Evolutionary conservation across 176 grass and related monocot genomes (phyloP).

Genomic region (Oryza longistaminata): DNA sequence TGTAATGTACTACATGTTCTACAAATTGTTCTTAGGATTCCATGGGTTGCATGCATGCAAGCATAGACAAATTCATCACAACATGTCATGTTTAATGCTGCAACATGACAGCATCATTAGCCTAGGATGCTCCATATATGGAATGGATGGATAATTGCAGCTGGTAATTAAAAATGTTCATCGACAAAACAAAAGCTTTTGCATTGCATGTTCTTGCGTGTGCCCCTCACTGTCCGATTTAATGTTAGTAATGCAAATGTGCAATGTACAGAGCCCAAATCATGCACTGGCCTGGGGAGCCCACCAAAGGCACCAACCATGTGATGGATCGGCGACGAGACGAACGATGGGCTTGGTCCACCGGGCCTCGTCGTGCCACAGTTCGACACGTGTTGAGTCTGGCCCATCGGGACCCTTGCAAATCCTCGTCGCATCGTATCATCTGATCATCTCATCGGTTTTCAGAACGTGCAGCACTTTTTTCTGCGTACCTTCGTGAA

Average conservation of each 20-base stretch:
- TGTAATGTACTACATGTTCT: neutral
- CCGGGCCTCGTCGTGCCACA: neutral
- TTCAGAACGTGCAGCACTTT: neutral
- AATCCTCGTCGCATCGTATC: neutral
- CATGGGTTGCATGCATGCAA: neutral
- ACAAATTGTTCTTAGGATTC: neutral
- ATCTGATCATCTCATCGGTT: neutral
- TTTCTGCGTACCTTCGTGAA: neutral
- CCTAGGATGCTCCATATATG: conserved; percentile 30
- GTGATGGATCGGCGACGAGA: neutral
- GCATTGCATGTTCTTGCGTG: neutral
- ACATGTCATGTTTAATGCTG: neutral
- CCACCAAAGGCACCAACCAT: neutral
- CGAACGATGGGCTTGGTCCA: neutral
- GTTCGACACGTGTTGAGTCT: neutral
- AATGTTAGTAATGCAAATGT: neutral
- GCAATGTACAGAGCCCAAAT: conserved; percentile 23
- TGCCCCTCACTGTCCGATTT: neutral
- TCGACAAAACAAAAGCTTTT: neutral
- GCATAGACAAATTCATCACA: neutral
- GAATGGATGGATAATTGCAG: conserved; percentile 19
- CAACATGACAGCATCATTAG: neutral
- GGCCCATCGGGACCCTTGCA: neutral
- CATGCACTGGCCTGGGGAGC: conserved; percentile 1
- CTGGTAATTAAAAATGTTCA: conserved; percentile 1